These are phyloP conservation scores for Epichloe typhina DNA, from an alignment of 2,329 filamentous ascomycete genomes.

Conservation along the genomic window DNA sequence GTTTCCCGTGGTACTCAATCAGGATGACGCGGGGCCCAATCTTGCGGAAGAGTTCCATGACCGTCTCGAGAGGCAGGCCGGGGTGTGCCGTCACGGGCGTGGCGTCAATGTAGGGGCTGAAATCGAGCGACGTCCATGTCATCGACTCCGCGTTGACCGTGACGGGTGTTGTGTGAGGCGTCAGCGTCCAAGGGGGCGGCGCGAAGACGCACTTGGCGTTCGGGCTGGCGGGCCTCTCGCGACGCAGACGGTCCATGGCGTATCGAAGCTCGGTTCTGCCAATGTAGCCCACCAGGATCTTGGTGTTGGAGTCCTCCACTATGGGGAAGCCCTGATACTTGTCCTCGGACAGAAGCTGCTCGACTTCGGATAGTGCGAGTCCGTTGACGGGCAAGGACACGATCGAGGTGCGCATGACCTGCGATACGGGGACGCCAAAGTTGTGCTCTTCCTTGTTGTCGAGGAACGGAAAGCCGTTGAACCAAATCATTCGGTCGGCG, in stretches of 20 bases:
- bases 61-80: constrained; percentile 81
- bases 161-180: constrained; percentile 23
- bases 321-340: constrained; percentile 90
- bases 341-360: constrained; percentile 62
- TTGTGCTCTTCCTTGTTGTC: constrained; percentile 97
- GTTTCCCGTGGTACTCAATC: constrained; percentile 74
- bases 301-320: constrained; percentile 58
- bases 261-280: constrained; percentile 85
- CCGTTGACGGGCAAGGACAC: constrained; percentile 63
- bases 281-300: constrained; percentile 77
- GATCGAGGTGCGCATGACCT: constrained; percentile 72
- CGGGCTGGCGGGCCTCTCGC: constrained; percentile 52
- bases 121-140: constrained; percentile 52
- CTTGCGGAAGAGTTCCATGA: constrained; percentile 98
- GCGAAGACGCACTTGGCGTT: constrained; percentile 64
- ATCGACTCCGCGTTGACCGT: constrained; percentile 46
- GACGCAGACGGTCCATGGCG: constrained; percentile 68
- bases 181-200: constrained; percentile 23
- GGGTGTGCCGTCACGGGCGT: constrained; percentile 88
- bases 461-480: constrained; percentile 91
- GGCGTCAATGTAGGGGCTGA: constrained; percentile 76
- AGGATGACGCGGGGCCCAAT: constrained; percentile 90
- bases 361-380: constrained; percentile 62
- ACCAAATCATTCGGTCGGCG: constrained; percentile 97
- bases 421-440: constrained; percentile 85